These are phyloP conservation scores for Paramecium biaurelia DNA, from an alignment of 73 alveolate genomes.

Conservation along the genomic window DNA sequence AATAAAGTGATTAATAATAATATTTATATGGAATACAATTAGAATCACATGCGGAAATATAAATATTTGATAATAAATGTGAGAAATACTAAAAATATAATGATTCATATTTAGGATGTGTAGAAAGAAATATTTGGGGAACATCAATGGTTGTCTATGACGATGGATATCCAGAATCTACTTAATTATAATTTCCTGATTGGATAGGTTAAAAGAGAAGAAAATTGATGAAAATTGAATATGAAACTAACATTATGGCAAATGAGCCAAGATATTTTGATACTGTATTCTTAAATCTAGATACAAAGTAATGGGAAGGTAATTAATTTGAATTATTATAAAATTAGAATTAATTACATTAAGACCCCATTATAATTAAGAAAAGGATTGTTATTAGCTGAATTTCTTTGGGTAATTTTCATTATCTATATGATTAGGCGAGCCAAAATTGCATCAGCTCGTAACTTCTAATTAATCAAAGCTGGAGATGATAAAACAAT, in stretches of 20 bases:
- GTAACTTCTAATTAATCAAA: slow-evolving; percentile 74
- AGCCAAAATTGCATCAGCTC: slow-evolving; percentile 75
- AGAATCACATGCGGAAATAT: slow-evolving; percentile 41
- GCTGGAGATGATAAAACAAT: slow-evolving; percentile 67
- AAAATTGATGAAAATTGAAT: slow-evolving; percentile 60
- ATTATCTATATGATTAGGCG: slow-evolving; percentile 42
- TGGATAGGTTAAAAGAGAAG: slow-evolving; percentile 55
- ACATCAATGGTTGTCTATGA: slow-evolving; percentile 73
- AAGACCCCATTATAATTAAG: slow-evolving; percentile 69
- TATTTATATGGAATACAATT: background rate
- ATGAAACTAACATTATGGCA: slow-evolving; percentile 82
- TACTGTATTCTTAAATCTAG: slow-evolving; percentile 48
- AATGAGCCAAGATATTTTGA: slow-evolving; percentile 79
- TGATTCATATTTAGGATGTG: slow-evolving; percentile 58
- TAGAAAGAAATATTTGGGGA: slow-evolving; percentile 77
- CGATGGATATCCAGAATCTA: slow-evolving; percentile 61
- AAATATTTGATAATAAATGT: background rate
- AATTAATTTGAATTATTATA: background rate
- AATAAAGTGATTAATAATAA: background rate
- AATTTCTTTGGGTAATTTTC: slow-evolving; percentile 71
- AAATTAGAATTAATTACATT: slow-evolving; percentile 53
- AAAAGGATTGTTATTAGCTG: slow-evolving; percentile 74
- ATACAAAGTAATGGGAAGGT: slow-evolving; percentile 42
- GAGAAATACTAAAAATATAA: slow-evolving; percentile 8
- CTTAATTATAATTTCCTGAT: slow-evolving; percentile 2